These are phyloP conservation scores for Spergularia azorica DNA, from an alignment of 179 eudicot species.

Conservation along the genomic window DNA sequence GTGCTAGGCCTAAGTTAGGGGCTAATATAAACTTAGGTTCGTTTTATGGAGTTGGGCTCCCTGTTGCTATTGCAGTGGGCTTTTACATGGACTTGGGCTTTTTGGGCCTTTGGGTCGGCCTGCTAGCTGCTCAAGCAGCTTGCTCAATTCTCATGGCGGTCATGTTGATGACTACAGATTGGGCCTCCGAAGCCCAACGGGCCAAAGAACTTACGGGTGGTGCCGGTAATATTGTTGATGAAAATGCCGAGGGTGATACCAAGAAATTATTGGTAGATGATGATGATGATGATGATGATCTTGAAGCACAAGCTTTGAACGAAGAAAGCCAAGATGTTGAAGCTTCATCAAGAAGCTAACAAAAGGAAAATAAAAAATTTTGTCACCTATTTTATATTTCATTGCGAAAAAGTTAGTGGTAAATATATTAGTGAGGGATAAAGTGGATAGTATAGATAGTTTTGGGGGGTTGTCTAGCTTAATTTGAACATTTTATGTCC, in stretches of 20 bases:
- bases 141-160: conserved; percentile 44
- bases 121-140: conserved; percentile 51
- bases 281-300: conserved; percentile 21
- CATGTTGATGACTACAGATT: conserved; percentile 45
- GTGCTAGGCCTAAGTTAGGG: conserved; percentile 56
- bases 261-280: neutral
- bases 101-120: conserved; percentile 58
- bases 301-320: conserved; percentile 17
- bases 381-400: neutral
- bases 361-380: conserved; percentile 15
- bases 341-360: neutral
- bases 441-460: neutral
- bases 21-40: conserved; percentile 54
- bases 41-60: conserved; percentile 59
- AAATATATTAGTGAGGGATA: conserved; percentile 18
- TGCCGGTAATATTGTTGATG: neutral
- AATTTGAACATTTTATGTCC: conserved; percentile 6
- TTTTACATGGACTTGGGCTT: conserved; percentile 43
- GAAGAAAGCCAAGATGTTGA: neutral
- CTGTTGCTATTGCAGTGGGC: conserved; percentile 43
- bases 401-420: conserved; percentile 17
- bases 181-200: conserved; percentile 48
- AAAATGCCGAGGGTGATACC: neutral
- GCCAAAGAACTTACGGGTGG: conserved; percentile 49
- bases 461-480: conserved; percentile 7